Conservation (phyloP, 1,284 basidiomycete species). For the Crepidotus sp. region DNA sequence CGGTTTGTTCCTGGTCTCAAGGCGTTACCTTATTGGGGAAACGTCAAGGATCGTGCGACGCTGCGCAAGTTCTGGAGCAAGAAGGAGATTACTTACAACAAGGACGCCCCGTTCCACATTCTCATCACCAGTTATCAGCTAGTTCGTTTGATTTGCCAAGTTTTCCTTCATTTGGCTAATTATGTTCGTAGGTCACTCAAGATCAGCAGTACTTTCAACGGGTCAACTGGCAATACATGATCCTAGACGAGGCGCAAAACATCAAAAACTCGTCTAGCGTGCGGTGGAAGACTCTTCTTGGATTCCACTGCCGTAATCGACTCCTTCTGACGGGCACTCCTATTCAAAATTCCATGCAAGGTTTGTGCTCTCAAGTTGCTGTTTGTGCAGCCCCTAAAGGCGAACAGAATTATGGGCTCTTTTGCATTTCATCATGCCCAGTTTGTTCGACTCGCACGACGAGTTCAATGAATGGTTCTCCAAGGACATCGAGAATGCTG, state of each 20-base stretch:
- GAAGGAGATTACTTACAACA: constrained; percentile 93
- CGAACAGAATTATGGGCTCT: constrained; percentile 93
- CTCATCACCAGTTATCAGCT: constrained; percentile 97
- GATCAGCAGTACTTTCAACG: constrained; percentile 98
- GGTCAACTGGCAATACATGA: constrained; percentile 99
- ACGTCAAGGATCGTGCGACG: constrained; percentile 91
- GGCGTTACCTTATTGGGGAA: constrained; percentile 97
- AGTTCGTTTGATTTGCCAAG: constrained; percentile 36
- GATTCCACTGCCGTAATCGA: constrained; percentile 94
- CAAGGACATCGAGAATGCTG: constrained; percentile 96
- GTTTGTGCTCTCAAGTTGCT: constrained; percentile 39
- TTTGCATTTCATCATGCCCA: constrained; percentile 99
- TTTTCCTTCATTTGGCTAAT: constrained; percentile 2
- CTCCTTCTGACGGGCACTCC: constrained; percentile 95
- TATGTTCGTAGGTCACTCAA: constrained; percentile 67
- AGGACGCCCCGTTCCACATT: constrained; percentile 95
- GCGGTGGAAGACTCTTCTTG: constrained; percentile 95
- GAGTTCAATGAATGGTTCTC: constrained; percentile 99
- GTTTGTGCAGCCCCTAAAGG: constrained; percentile 9
- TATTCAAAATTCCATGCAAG: constrained; percentile 99
- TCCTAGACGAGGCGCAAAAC: constrained; percentile 98
- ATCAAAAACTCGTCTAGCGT: constrained; percentile 98
- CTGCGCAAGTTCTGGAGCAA: constrained; percentile 98
- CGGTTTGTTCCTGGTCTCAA: constrained; percentile 93
- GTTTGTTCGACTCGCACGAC: constrained; percentile 97